Evolutionary conservation across 805 yeast genomes (phyloP), one percentile per base, ranked within the genome.

Genomic region (Candida palmyrensis): DNA sequence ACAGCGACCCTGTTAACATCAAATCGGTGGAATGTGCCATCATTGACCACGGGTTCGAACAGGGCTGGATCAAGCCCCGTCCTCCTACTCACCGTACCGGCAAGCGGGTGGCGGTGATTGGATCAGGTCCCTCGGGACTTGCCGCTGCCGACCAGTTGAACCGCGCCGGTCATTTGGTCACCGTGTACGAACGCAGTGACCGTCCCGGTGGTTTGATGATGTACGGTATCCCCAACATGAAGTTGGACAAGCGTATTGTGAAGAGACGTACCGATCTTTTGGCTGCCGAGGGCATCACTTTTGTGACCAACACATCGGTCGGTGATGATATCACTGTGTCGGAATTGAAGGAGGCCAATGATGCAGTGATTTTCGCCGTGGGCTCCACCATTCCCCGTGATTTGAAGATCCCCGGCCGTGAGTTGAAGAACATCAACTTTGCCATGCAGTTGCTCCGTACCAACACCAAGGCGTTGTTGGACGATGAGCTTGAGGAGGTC

Each of bases 151-250:
- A 90, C 59, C 97, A 90, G 69, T 75, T 90, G 58, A 90, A 90
- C 74, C 82, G 79, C 55, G 97, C 97, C 22, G 98, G 98, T 37
- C 98, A 90, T 62, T 48, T 57, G 11, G 97, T 92, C 33, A 85
- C 89, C 22, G 92, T 90, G 30, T 90, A 82, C 59, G 98, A 90
- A 67, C 79, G 97, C 57, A 71, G 89, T 33, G 97, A 92, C 66
- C 78, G 97, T 59, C 83, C 90, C 30, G 98, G 98, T 71, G 98
- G 98, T 37, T 72, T 90, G 56, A 63, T 90, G 66, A 92, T 92
- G 97, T 90, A 90, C 61, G 98, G 98, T 77, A 90, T 90, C 64
- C 98, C 98, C 48, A 90, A 90, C 72, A 90, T 90, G 98, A 90
- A 90, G 69, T 73, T 90, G 49, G 98, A 90, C 63, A 90, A 90